These are phyloP conservation scores for Cladosporium colombiae DNA, from an alignment of 2,329 filamentous ascomycete species.

Conservation along the genomic window DNA sequence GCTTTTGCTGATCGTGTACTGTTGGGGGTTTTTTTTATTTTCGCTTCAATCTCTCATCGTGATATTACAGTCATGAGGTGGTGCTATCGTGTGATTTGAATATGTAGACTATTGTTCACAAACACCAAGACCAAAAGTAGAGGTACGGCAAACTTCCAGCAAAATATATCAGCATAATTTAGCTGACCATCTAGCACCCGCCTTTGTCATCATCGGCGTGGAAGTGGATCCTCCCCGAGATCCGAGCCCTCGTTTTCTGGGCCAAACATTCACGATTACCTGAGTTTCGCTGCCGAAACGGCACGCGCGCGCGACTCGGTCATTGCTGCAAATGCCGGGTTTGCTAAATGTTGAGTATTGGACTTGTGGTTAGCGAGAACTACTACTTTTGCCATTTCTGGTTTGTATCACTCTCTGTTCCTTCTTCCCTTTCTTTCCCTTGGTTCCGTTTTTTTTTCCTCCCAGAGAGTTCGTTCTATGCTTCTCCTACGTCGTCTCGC, in stretches of 20 bases:
- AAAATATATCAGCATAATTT: conserved; percentile 1
- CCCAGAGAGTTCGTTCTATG: neutral
- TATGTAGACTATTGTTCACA: too few relatives aligned
- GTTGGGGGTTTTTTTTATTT: too few relatives aligned
- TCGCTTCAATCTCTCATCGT: too few relatives aligned
- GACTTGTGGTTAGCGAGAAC: too few relatives aligned
- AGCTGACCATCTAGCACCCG: neutral
- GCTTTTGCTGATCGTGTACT: too few relatives aligned
- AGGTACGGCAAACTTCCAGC: neutral
- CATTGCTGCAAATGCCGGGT: neutral
- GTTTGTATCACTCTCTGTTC: neutral
- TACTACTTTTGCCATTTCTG: too few relatives aligned
- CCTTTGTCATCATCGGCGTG: conserved; percentile 1
- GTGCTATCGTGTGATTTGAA: too few relatives aligned
- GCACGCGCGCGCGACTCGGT: neutral
- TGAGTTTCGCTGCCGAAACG: neutral
- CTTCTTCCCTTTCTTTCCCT: too few relatives aligned
- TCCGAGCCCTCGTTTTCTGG: neutral
- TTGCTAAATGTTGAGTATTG: neutral
- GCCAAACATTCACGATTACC: neutral
- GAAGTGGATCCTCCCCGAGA: neutral
- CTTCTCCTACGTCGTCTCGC: neutral
- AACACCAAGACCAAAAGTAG: too few relatives aligned
- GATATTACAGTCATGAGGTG: too few relatives aligned
- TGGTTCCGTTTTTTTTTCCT: neutral